Base-by-base conservation (phyloP, 768 basidiomycete species). In the Pleurotus pulmonarius region DNA sequence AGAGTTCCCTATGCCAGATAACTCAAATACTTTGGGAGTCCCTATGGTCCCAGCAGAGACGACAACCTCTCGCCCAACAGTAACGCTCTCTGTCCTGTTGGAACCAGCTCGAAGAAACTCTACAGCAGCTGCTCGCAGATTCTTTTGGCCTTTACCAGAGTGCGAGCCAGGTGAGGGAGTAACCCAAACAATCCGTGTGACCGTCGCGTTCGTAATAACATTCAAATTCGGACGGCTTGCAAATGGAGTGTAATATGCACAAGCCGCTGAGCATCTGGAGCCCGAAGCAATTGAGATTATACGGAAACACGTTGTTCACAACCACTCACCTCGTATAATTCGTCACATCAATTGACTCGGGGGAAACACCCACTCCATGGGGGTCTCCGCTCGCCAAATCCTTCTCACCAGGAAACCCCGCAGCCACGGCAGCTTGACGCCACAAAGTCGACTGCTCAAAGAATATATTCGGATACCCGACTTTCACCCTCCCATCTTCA, bases 61-160 rank as follows among this genome's bases (percentile, higher is more conserved):
- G 44, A 83, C 74, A 40, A 81, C 81, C 63, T 83, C 83, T 62
- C 79, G 78, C 56, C 68, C 73, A 13, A 80, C 79, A n/a, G 67
- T 70, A 49, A 81, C 72, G 3, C 71, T 74, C 57, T 69, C 63
- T 24, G 62, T 59, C 29, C 66, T 46, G 38, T 44, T 44, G 5
- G 41, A 44, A 44, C 61, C 59, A 46, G 56, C 58, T 4, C 65
- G 69, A 6, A 78, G 70, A 64, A 75, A 83, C 60, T 75, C 73
- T n/a, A 84, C 75, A 6, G 72, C 75, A 46, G 67, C 73, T 2
- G 79, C 82, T 15, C 69, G 72, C 26, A 78, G 67, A 49, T 70
- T n/a, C 15, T 5, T 71, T n/a, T n/a, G 24, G n/a, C 15, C 16
- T 16, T 24, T n/a, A 48, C n/a, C 63, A 25, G 67, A 59, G 38